A percentile compares a stretch with the other conserved stretches of the same genome.
phyloP scores from a whole-genome alignment of 306 rosid genomes.

The Cicer pinnatifidum region DNA sequence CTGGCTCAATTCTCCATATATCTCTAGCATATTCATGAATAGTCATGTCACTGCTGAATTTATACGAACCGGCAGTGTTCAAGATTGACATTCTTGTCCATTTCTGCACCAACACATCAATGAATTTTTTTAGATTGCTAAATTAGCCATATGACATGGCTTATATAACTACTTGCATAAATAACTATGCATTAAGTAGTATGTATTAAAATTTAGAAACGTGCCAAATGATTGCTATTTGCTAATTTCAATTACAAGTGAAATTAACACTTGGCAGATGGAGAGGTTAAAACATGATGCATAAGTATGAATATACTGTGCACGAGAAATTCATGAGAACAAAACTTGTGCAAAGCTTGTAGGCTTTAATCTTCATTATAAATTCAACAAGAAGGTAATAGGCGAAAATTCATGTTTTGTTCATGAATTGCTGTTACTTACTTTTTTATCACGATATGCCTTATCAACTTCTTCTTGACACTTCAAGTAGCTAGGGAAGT shows the following conservation, averaged over 20 bases:
- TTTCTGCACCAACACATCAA: conserved; percentile 59
- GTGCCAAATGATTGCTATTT: conserved; percentile 1
- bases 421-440: conserved; percentile 34
- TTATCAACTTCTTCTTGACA: conserved; percentile 87
- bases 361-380: not conserved
- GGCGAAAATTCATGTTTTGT: conserved; percentile 5
- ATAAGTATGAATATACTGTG: too few species aligned
- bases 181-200: conserved; percentile 4
- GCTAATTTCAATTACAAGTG: too few species aligned
- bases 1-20: conserved; percentile 83
- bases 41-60: conserved; percentile 95
- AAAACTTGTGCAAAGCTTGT: not conserved
- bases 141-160: not conserved
- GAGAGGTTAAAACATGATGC: too few species aligned
- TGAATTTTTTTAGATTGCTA: conserved; percentile 4
- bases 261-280: too few species aligned
- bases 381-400: not conserved
- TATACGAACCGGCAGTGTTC: conserved; percentile 92
- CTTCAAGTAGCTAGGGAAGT: conserved; percentile 89
- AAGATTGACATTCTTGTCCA: conserved; percentile 96
- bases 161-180: conserved; percentile 12
- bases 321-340: conserved; percentile 6
- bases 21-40: conserved; percentile 86
- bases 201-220: conserved; percentile 16
- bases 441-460: conserved; percentile 78